phyloP scores from a whole-genome alignment of 2,329 filamentous ascomycete genomes.

The Chrysoporthe cubensis region DNA sequence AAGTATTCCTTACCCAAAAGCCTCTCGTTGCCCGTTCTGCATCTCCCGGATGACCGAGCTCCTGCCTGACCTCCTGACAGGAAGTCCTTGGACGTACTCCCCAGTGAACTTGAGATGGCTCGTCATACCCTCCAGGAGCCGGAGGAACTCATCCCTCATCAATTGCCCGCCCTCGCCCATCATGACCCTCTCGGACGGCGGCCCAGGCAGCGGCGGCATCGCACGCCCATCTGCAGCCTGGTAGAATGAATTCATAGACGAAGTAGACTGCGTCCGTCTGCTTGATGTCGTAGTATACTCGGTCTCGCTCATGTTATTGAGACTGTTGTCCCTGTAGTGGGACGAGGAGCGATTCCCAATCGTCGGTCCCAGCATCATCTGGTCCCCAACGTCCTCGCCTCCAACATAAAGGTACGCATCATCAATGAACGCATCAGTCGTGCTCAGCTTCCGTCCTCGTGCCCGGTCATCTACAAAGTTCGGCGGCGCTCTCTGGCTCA shows the following conservation, averaged over 20 bases:
- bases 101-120: slow-evolving; percentile 40
- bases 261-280: slow-evolving; percentile 24
- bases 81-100: slow-evolving; percentile 36
- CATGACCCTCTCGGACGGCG: slow-evolving; percentile 56
- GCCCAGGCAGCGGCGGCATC: slow-evolving; percentile 46
- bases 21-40: slow-evolving; percentile 18
- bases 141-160: slow-evolving; percentile 39
- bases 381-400: slow-evolving; percentile 12
- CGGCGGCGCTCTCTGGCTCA: slow-evolving; percentile 29
- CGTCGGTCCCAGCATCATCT: slow-evolving; percentile 7
- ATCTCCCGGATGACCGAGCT: slow-evolving; percentile 26
- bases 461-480: slow-evolving; percentile 11
- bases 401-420: slow-evolving; percentile 25
- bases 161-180: slow-evolving; percentile 39
- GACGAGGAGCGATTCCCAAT: slow-evolving; percentile 1
- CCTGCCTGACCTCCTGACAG: slow-evolving; percentile 30
- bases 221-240: slow-evolving; percentile 31
- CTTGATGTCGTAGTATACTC: slow-evolving; percentile 29
- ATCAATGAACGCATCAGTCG: slow-evolving; percentile 29
- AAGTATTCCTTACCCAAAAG: slow-evolving; percentile 2
- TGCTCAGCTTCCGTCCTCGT: slow-evolving; percentile 11
- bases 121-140: slow-evolving; percentile 40
- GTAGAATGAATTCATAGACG: slow-evolving; percentile 23
- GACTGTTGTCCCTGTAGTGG: slow-evolving; percentile 7
- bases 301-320: slow-evolving; percentile 14